These are phyloP conservation scores for Saksenaea oblongispora DNA, from an alignment of 371 early-diverging fungal species.

Conservation along the genomic window DNA sequence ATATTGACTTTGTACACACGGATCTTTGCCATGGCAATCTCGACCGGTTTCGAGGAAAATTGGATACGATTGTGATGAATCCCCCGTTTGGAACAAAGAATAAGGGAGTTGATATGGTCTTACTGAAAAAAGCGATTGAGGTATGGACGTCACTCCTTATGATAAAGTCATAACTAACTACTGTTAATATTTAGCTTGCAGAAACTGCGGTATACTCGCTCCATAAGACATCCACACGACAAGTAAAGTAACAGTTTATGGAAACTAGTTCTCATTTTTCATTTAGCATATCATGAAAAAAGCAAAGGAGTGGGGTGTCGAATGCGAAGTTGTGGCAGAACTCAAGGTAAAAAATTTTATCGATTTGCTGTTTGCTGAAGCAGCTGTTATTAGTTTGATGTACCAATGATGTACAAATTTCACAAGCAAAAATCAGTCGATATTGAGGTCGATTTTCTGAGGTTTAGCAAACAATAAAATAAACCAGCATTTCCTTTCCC, in stretches of 20 bases:
- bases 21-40: slow-evolving; percentile 41
- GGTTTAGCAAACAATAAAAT: slow-evolving; percentile 53
- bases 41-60: slow-evolving; percentile 48
- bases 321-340: slow-evolving; percentile 76
- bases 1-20: slow-evolving; percentile 60
- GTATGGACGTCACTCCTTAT: slow-evolving; percentile 43
- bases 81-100: slow-evolving; percentile 89
- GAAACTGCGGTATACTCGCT: slow-evolving; percentile 74
- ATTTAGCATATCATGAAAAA: slow-evolving; percentile 68
- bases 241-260: slow-evolving; percentile 30
- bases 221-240: slow-evolving; percentile 83
- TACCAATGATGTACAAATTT: slow-evolving; percentile 86
- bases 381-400: slow-evolving; percentile 59
- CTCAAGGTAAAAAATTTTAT: slow-evolving; percentile 47
- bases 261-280: neutral
- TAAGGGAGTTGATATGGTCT: slow-evolving; percentile 77
- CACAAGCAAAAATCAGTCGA: slow-evolving; percentile 80
- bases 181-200: slow-evolving; percentile 36
- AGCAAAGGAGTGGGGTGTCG: slow-evolving; percentile 75
- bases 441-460: slow-evolving; percentile 76
- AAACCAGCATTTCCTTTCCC: neutral
- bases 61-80: slow-evolving; percentile 85
- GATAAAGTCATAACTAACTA: neutral
- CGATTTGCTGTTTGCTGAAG: neutral
- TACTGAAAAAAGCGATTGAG: slow-evolving; percentile 73